Conservation (phyloP, 2,329 filamentous ascomycete species). For the Aspergillus cejpii region DNA sequence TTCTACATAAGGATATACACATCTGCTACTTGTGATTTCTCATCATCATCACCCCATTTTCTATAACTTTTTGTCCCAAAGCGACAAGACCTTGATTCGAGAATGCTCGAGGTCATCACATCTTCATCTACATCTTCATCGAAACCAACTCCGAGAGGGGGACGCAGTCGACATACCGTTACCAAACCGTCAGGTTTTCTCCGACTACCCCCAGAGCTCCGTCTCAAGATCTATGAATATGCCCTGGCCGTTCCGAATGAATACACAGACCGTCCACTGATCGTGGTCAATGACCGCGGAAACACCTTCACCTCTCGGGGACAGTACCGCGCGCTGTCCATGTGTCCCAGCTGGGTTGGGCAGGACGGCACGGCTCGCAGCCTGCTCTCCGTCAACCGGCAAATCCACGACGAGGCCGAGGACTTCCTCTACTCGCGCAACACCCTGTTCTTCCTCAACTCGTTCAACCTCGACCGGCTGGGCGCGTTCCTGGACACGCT, state of each 20-base stretch:
- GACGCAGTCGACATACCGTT: background rate
- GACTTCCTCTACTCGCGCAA: slow-evolving; percentile 30
- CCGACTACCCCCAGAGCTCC: slow-evolving; percentile 27
- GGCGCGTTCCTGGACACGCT: slow-evolving; percentile 30
- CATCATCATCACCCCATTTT: too few relatives aligned
- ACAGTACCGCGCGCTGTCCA: slow-evolving; percentile 28
- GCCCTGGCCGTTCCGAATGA: slow-evolving; percentile 27
- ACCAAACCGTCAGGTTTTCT: slow-evolving; percentile 18
- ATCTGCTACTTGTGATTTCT: too few relatives aligned
- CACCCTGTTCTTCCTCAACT: slow-evolving; percentile 34
- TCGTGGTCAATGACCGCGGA: slow-evolving; percentile 30
- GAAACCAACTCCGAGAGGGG: background rate
- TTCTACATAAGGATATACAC: background rate
- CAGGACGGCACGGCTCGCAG: slow-evolving; percentile 28
- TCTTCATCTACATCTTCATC: background rate
- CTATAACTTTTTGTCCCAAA: background rate
- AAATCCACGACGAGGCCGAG: slow-evolving; percentile 33
- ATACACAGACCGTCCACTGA: slow-evolving; percentile 29
- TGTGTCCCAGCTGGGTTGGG: slow-evolving; percentile 31
- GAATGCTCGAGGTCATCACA: background rate
- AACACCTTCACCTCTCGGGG: slow-evolving; percentile 28
- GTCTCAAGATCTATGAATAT: slow-evolving; percentile 33
- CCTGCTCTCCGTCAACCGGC: slow-evolving; percentile 28
- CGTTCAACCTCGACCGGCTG: slow-evolving; percentile 28
- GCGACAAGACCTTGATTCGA: background rate